Evolutionary conservation across 176 grass and related monocot species (phyloP).

Genomic region (Oryza glaberrima): DNA sequence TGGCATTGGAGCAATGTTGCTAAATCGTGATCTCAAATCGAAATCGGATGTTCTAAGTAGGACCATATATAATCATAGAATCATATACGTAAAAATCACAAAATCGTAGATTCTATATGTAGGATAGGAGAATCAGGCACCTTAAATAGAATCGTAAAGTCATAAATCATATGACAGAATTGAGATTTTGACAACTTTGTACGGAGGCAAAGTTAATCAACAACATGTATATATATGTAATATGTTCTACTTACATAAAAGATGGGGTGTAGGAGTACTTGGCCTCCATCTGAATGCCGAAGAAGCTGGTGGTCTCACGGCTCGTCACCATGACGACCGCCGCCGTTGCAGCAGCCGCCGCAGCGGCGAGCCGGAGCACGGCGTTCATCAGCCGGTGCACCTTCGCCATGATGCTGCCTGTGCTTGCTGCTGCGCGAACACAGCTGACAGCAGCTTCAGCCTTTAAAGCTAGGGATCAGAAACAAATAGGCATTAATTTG

Average conservation of each 20-base stretch:
- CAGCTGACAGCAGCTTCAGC: neutral
- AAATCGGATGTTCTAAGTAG: too few species aligned
- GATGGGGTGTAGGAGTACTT: constrained; percentile 87
- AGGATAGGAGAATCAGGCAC: too few species aligned
- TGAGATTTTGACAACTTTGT: too few species aligned
- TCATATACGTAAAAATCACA: too few species aligned
- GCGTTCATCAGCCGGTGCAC: constrained; percentile 34
- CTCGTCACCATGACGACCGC: constrained; percentile 89
- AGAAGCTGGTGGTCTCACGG: constrained; percentile 69
- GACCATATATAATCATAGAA: too few species aligned
- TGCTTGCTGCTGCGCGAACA: neutral
- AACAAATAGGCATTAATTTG: neutral
- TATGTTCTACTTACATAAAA: constrained; percentile 50
- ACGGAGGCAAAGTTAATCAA: too few species aligned
- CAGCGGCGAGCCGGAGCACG: constrained; percentile 64
- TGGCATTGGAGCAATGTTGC: too few species aligned
- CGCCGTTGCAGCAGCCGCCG: constrained; percentile 45
- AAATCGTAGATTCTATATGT: too few species aligned
- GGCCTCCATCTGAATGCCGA: constrained; percentile 77
- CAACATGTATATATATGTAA: neutral
- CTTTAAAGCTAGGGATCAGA: neutral
- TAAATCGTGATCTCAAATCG: too few species aligned
- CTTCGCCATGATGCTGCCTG: constrained; percentile 54
- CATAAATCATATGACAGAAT: too few species aligned
- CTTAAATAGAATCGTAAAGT: too few species aligned